Conservation (phyloP, 164 flowering plant species). For the Macadamia tetraphylla region DNA sequence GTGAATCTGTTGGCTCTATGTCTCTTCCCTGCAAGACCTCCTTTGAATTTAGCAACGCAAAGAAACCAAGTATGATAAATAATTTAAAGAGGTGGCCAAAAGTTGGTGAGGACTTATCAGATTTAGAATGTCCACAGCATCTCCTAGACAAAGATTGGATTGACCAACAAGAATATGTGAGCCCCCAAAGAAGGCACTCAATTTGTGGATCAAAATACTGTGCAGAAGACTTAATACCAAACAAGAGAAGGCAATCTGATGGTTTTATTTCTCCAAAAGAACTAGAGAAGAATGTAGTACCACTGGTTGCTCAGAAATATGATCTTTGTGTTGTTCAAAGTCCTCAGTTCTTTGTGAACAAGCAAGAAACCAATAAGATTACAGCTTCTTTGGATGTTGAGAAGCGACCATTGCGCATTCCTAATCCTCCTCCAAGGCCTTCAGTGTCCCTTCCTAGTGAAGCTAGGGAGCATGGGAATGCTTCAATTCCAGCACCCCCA, state of each 20-base stretch:
- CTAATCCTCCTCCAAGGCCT: conserved; percentile 91
- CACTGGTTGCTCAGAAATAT: conserved; percentile 27
- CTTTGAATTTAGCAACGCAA: conserved; percentile 25
- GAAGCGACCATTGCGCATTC: conserved; percentile 66
- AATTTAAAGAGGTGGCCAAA: conserved; percentile 55
- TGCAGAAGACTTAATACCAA: conserved; percentile 36
- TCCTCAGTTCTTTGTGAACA: conserved; percentile 25
- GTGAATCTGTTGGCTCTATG: conserved; percentile 17
- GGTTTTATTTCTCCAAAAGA: conserved; percentile 52
- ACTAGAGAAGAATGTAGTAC: conserved; percentile 34
- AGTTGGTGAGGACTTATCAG: conserved; percentile 35
- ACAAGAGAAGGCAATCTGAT: conserved; percentile 72
- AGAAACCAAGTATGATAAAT: conserved; percentile 36
- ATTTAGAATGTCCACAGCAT: conserved; percentile 22
- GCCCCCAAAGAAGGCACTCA: conserved; percentile 70
- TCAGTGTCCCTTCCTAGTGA: conserved; percentile 31
- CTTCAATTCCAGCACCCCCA: conserved; percentile 40
- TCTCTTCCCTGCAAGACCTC: conserved; percentile 25
- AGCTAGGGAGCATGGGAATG: conserved; percentile 29
- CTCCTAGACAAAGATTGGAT: conserved; percentile 32
- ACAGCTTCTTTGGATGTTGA: conserved; percentile 44
- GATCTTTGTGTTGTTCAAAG: conserved; percentile 30
- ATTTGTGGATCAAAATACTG: conserved; percentile 62
- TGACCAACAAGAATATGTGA: conserved; percentile 32
- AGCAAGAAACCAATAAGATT: conserved; percentile 34